These are phyloP conservation scores for Neurospora sp. DNA, from an alignment of 495 filamentous ascomycete genomes.

Conservation along the genomic window DNA sequence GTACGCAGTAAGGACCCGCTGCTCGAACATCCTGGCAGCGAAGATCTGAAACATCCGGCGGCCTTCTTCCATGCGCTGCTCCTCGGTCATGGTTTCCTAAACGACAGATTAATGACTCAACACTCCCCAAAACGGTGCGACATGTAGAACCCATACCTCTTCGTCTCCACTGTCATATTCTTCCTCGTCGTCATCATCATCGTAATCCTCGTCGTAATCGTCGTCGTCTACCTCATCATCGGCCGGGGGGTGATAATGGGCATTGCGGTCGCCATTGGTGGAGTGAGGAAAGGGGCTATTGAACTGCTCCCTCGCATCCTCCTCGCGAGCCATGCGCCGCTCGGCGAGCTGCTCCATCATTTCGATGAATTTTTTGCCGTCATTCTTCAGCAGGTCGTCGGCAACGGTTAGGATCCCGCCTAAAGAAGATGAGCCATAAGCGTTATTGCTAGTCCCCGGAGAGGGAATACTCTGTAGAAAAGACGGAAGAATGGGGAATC, in stretches of 20 bases:
- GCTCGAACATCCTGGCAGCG: conserved; percentile 98
- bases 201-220: conserved; percentile 50
- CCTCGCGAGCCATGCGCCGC: conserved; percentile 91
- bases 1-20: conserved; percentile 92
- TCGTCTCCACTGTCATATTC: conserved; percentile 84
- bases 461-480: conserved; percentile 29
- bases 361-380: conserved; percentile 99
- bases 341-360: conserved; percentile 99
- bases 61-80: conserved; percentile 98
- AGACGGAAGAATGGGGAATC: conserved; percentile 27
- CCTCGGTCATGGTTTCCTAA: conserved; percentile 92
- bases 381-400: conserved; percentile 96
- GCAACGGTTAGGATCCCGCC: conserved; percentile 97
- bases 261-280: conserved; percentile 33
- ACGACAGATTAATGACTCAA: conserved; percentile 22
- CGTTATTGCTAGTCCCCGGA: conserved; percentile 24
- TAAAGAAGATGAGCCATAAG: conserved; percentile 43
- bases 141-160: conserved; percentile 34
- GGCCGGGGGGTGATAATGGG: conserved; percentile 43
- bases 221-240: conserved; percentile 68
- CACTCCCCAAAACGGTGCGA: conserved; percentile 1
- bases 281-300: conserved; percentile 50
- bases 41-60: conserved; percentile 99
- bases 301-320: conserved; percentile 69
- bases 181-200: conserved; percentile 78